These are phyloP conservation scores for Phytophthora pinifolia DNA, from an alignment of 352 stramenopile species.

Conservation along the genomic window DNA sequence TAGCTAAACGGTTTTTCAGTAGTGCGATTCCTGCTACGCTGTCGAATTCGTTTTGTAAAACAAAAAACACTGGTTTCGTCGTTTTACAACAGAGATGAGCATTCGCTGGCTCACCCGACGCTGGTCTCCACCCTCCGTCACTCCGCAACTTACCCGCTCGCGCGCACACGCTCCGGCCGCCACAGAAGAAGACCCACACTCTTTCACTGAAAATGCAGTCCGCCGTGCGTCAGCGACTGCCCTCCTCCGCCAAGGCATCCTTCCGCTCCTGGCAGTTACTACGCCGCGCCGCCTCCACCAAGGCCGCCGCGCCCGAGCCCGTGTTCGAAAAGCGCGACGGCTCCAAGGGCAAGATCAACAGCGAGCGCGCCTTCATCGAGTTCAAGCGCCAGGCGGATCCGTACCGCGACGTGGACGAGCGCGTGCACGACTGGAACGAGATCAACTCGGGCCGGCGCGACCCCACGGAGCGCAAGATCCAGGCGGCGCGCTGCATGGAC, in stretches of 20 bases:
- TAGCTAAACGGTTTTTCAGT: too few species aligned
- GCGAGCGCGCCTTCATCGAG: slow-evolving; percentile 80
- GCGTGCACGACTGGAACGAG: slow-evolving; percentile 97
- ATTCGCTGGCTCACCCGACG: slow-evolving; percentile 24
- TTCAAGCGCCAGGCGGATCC: slow-evolving; percentile 87
- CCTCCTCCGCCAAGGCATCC: slow-evolving; percentile 5
- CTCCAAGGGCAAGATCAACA: slow-evolving; percentile 65
- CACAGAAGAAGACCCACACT: slow-evolving; percentile 5
- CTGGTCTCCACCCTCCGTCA: too few species aligned
- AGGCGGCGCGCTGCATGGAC: slow-evolving; percentile 98
- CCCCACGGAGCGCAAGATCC: slow-evolving; percentile 87
- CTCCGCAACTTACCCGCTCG: slow-evolving; percentile 33
- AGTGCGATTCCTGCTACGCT: too few species aligned
- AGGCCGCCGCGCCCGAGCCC: slow-evolving; percentile 27
- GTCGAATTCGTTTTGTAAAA: too few species aligned
- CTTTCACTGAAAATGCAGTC: slow-evolving; percentile 29
- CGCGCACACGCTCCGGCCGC: slow-evolving; percentile 13
- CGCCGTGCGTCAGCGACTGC: slow-evolving; percentile 23
- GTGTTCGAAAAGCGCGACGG: slow-evolving; percentile 65
- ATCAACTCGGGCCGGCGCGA: slow-evolving; percentile 94
- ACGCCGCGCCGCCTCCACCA: slow-evolving; percentile 26
- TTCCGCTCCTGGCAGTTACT: slow-evolving; percentile 8
- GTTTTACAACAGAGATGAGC: slow-evolving; percentile 29
- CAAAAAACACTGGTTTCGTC: neutral
- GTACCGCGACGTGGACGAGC: slow-evolving; percentile 92